These are phyloP conservation scores for Lyophyllum atratum DNA, from an alignment of 768 basidiomycete genomes.

Conservation along the genomic window DNA sequence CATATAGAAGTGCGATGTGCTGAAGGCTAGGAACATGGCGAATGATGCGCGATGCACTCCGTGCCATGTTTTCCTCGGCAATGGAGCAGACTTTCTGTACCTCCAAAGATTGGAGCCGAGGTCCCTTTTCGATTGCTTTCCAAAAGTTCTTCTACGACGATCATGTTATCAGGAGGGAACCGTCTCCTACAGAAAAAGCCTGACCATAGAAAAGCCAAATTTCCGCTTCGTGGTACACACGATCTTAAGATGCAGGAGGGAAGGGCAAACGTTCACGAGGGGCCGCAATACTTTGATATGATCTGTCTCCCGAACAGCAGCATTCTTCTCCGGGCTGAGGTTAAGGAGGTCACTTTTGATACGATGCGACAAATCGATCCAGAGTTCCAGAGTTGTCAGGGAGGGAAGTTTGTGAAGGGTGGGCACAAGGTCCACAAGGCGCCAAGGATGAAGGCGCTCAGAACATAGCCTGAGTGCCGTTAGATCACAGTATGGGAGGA, in stretches of 20 bases:
- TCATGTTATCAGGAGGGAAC: background rate
- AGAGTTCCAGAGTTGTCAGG: constrained; percentile 17
- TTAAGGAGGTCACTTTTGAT: constrained; percentile 2
- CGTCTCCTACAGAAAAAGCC: background rate
- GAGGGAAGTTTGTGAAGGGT: constrained; percentile 12
- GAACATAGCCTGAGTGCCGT: constrained; percentile 19
- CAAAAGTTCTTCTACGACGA: constrained; percentile 17
- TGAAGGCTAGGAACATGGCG: constrained; percentile 19
- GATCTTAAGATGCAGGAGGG: constrained; percentile 20
- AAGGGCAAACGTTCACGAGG: constrained; percentile 14
- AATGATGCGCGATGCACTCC: constrained; percentile 13
- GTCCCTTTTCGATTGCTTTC: constrained; percentile 17
- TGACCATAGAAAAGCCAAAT: constrained; percentile 20
- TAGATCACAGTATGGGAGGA: constrained; percentile 15
- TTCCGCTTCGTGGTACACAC: constrained; percentile 21
- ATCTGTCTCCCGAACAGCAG: constrained; percentile 14
- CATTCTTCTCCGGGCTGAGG: constrained; percentile 12
- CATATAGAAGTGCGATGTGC: constrained; percentile 14
- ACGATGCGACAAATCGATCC: constrained; percentile 22
- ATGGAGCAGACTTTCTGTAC: constrained; percentile 17
- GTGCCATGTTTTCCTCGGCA: constrained; percentile 18
- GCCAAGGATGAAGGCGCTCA: constrained; percentile 20
- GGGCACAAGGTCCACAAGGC: constrained; percentile 17
- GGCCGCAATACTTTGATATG: constrained; percentile 21
- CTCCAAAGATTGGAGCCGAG: constrained; percentile 19